Evolutionary conservation across 1,284 basidiomycete species (phyloP), one percentile per base, ranked within the genome.

Genomic region (Veloboletus limbatus): DNA sequence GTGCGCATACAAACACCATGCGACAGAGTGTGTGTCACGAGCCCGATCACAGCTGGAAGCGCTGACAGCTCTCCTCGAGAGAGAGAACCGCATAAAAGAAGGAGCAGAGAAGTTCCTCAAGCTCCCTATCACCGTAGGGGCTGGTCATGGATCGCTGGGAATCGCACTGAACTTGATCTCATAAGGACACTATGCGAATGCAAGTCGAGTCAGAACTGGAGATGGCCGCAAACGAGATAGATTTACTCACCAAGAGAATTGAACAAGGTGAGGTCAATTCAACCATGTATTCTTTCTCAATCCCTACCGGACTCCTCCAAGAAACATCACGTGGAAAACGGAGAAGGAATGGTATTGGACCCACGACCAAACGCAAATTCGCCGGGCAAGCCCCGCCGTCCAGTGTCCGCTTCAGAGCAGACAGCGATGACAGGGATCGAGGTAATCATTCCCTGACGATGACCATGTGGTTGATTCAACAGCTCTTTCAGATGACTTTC

Each of bases 51-150:
- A 92, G 86, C 67, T 90, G 39, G 78, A 81, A 36, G 69, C 74
- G n/a, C 73, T 93, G 27, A 78, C 77, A 37, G 76, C 74, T 49
- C 79, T 82, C 63, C 75, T 92, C 31, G 77, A 80, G 52, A 73
- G 84, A 49, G 84, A 90, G 66, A 81, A 78, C 51, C 79, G 85
- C 48, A 90, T 93, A 57, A 88, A 82, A 62, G 88, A 92, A 65
- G 91, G 92, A 14, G 91, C 91, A 1, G 88, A 91, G 68, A 89
- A 86, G 51, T 73, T 94, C 43, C 70, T 94, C 37, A 79, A 80
- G 51, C 80, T 87, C 67, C 71, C 76, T 22, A 67, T 88, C 31
- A 74, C 73, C 42, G 85, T 88, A 59, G 54, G 75, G 63, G 17
- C 32, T 37, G 22, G 32, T 46, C 44, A 28, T 52, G 38, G 40